A percentile compares a stretch with the other conserved stretches of the same genome.
Conservation (phyloP, 2,329 filamentous ascomycete species). For the Fusarium sambucinum region DNA sequence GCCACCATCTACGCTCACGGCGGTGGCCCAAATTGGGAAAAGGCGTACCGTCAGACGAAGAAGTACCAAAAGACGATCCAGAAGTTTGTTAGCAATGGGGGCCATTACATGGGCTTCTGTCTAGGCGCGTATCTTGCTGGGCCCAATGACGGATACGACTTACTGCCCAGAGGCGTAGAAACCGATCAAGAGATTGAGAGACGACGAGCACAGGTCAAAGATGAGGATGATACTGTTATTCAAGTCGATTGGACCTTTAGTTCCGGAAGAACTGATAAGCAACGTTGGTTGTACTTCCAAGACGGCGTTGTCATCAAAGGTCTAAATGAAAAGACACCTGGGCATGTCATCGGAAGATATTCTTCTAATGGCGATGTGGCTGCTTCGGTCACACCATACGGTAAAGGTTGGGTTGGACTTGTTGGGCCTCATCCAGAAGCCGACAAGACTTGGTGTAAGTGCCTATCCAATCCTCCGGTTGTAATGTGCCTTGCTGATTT, state of each 20-base stretch:
- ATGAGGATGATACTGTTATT: neutral
- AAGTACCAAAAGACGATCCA: neutral
- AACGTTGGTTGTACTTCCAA: conserved; percentile 20
- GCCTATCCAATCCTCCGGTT: rapidly evolving
- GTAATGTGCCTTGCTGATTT: neutral
- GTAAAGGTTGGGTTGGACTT: conserved; percentile 24
- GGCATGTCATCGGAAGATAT: neutral
- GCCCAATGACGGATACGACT: rapidly evolving
- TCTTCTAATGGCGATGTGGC: conserved; percentile 9
- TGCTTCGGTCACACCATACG: conserved; percentile 8
- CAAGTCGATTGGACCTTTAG: conserved; percentile 15
- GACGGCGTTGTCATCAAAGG: conserved; percentile 20
- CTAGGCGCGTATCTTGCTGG: conserved; percentile 19
- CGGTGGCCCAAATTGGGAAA: conserved; percentile 1
- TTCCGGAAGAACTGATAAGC: neutral
- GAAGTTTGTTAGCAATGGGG: neutral
- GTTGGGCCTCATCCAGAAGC: conserved; percentile 18
- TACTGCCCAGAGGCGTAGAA: conserved; percentile 1
- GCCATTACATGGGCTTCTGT: conserved; percentile 9
- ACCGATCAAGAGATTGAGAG: conserved; percentile 13
- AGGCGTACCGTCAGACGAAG: conserved; percentile 11
- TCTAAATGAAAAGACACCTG: neutral
- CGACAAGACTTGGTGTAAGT: conserved; percentile 18
- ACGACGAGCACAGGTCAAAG: neutral
- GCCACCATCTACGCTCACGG: conserved; percentile 5